phyloP scores from a whole-genome alignment of 345 rosid species.

The Fremontodendron californicum region DNA sequence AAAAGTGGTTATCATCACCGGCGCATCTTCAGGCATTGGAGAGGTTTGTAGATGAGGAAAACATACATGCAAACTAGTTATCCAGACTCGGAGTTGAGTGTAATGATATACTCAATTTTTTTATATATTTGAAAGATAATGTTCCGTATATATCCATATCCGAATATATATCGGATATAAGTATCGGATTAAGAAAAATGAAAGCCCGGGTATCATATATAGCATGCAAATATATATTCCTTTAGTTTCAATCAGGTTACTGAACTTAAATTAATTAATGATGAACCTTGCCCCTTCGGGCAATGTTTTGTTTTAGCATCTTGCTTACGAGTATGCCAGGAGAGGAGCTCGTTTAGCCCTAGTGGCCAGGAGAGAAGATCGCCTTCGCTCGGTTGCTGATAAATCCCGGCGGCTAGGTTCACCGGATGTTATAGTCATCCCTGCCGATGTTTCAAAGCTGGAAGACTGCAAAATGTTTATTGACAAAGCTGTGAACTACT shows the following conservation, averaged over 20 bases:
- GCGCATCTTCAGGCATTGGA: constrained; percentile 63
- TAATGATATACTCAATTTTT: too few species aligned
- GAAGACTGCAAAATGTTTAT: constrained; percentile 48
- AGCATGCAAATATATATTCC: too few species aligned
- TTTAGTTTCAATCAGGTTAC: too few species aligned
- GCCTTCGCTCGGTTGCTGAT: constrained; percentile 41
- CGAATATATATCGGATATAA: too few species aligned
- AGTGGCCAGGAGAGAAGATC: constrained; percentile 41
- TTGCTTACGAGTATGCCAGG: constrained; percentile 59
- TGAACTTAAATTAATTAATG: too few species aligned
- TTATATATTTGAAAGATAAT: too few species aligned
- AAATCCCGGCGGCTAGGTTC: constrained; percentile 31
- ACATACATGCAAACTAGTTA: background rate
- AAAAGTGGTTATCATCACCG: constrained; percentile 50
- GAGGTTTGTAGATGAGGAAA: constrained; percentile 27
- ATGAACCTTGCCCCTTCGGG: background rate
- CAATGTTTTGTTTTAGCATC: constrained; percentile 24
- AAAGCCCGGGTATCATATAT: too few species aligned
- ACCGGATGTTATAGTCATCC: constrained; percentile 37
- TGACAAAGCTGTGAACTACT: constrained; percentile 32
- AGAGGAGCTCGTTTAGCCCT: constrained; percentile 56
- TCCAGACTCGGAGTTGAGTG: background rate
- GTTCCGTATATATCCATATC: too few species aligned
- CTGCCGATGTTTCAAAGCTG: constrained; percentile 49
- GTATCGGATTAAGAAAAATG: too few species aligned